phyloP scores from a whole-genome alignment of 495 filamentous ascomycete species.

The Neurospora sp. region DNA sequence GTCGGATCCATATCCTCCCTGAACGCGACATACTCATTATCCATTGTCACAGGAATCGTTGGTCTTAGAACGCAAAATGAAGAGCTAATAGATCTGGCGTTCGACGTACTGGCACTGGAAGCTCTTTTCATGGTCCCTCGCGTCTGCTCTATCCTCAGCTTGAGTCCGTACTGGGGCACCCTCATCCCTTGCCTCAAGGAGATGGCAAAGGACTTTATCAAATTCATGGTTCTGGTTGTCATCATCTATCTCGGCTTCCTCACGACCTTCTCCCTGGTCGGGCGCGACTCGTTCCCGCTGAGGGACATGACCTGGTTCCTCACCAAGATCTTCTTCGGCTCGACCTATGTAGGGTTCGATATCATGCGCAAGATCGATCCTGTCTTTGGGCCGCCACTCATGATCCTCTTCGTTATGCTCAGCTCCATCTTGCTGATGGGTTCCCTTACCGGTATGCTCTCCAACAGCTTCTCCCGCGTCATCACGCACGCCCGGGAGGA shows the following conservation, averaged over 20 bases:
- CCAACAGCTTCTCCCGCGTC: conserved; percentile 80
- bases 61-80: conserved; percentile 55
- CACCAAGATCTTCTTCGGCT: conserved; percentile 72
- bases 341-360: conserved; percentile 71
- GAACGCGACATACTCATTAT: not conserved
- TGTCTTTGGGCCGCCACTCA: conserved; percentile 54
- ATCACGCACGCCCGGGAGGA: conserved; percentile 61
- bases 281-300: conserved; percentile 64
- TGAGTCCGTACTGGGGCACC: conserved; percentile 82
- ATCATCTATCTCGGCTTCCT: conserved; percentile 81
- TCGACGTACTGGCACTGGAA: conserved; percentile 82
- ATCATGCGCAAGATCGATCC: conserved; percentile 37
- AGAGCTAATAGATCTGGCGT: conserved; percentile 62
- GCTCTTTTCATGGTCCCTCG: conserved; percentile 84
- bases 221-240: conserved; percentile 79
- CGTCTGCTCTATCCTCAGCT: conserved; percentile 78
- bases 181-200: conserved; percentile 80
- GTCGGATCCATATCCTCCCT: conserved; percentile 20
- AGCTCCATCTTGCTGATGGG: conserved; percentile 89
- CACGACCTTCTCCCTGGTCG: conserved; percentile 84
- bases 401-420: conserved; percentile 75
- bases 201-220: conserved; percentile 89
- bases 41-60: conserved; percentile 46
- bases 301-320: conserved; percentile 75
- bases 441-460: conserved; percentile 82